Evolutionary conservation across 73 alveolate genomes (phyloP).

Genomic region (Tetrahymena thermophila): DNA sequence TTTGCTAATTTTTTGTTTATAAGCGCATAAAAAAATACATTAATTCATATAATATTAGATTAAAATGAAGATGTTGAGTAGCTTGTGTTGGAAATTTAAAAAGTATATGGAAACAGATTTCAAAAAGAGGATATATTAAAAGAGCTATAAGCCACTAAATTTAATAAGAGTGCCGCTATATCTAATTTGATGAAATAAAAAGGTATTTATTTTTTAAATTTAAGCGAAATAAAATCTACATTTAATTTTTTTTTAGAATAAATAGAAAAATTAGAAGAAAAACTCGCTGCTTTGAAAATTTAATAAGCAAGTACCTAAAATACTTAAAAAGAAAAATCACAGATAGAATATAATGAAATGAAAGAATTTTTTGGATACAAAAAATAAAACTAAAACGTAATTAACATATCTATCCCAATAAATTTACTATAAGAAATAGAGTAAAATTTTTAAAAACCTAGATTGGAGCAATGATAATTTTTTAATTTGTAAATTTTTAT

Average conservation of each 20-base stretch:
- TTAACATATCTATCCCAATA: neutral
- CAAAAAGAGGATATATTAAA: neutral
- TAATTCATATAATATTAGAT: neutral
- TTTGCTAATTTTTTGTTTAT: neutral
- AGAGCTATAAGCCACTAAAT: neutral
- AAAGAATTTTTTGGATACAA: neutral
- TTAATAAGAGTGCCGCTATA: neutral
- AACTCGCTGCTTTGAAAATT: neutral
- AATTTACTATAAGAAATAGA: neutral
- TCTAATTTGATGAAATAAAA: neutral
- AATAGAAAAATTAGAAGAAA: neutral
- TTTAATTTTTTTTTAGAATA: neutral
- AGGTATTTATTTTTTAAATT: neutral
- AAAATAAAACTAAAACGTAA: neutral
- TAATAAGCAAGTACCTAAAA: neutral
- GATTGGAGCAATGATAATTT: neutral
- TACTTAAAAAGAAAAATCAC: neutral
- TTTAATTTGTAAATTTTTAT: too few species aligned
- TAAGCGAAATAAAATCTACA: neutral
- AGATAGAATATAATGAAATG: neutral
- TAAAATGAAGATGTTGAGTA: neutral
- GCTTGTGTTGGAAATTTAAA: neutral
- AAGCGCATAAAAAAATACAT: neutral
- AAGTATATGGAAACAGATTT: neutral
- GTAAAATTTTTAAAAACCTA: neutral